Evolutionary conservation across 2,329 filamentous ascomycete species (phyloP), one percentile per base, ranked within the genome.

Genomic region (Colletotrichum musicola): DNA sequence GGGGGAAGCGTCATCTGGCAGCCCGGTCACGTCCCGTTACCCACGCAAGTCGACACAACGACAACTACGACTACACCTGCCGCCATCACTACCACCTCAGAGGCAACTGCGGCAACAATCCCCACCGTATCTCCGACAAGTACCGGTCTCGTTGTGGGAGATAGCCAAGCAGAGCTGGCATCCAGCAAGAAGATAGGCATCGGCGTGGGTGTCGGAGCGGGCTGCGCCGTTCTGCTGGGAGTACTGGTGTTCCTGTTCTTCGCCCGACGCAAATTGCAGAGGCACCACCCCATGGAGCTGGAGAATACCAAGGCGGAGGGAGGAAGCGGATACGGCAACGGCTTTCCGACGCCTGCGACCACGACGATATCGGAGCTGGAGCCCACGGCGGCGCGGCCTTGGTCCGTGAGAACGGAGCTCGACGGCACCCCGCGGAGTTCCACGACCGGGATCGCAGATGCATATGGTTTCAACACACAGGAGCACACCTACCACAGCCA

Each of bases 1-100:
- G 75, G 75, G 25, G 75, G 73, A 2, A 76, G 73, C 58, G 75
- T 79, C 14, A 62, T 71, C 40, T 74, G 71, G 70, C 69, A 73
- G 55, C 68, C 72, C n/a, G 74, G 73, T 27, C 65, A 72, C 38
- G 70, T 74, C 9, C 76, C 76, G 14, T 73, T 71, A 12, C 65
- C 55, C 6, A 50, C 62, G 4, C 50, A 55, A 18, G 30, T 58
- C 0, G 42, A 25, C 42, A 55, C 49, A 13, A 49, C 42, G 27
- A 42, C 68, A 6, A 22, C 54, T 5, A 25, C 53, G 3, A 50
- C 50, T 20, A 0, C 4, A 16, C 22, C 54, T 16, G 10, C 65
- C 1, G n/a, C 50, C 3, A 0, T 6, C 25, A 22, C 54, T 16
- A 13, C 65, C 2, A 22, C 50, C 4, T 27, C 62, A 3, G 18